Evolutionary conservation across 2,329 filamentous ascomycete species (phyloP), one percentile per base, ranked within the genome.

Genomic region (Penicillium sumatraense): DNA sequence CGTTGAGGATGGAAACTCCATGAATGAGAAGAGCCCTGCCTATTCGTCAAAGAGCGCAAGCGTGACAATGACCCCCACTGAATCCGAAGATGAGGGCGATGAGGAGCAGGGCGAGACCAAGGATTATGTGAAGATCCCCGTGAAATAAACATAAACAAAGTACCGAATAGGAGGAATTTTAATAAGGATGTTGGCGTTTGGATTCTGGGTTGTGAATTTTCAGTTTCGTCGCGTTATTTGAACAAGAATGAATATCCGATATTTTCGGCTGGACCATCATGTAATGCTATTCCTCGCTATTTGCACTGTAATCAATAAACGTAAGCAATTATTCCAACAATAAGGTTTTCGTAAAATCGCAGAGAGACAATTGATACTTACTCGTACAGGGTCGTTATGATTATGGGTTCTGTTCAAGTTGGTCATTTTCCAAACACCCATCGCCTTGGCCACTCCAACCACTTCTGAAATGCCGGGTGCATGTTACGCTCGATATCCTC

Each of bases 11-110:
- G 60, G 58, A 16, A 42, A 58, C 13, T 35, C 27, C 11, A 10
- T 36, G 13, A 54, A 50, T 21, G 57, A 62, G 48, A 58, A 60
- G n/a, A 56, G 62, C n/a, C 48, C 57, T 20, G 59, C 59, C 57
- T 56, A 63, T 44, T 47, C 64, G n/a, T 62, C 65, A 38, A 66
- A 64, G 38, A 35, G 21, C 18, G 41, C 41, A 4, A 57, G 51
- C 38, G 65, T 60, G 48, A 70, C 67, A 1, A 50, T 69, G 35
- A 64, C 65, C 11, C 63, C 64, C 2, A 50, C 24, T 20, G 68
- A 67, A 38, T 61, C 67, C 26, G 40, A 44, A 16, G 61, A 65
- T 20, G 53, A 20, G 1, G 58, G 61, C 20, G 58, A 64, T 8
- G 50, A n/a, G 16, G 55, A 54, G n/a, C 49, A 56, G 20, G 64